These are phyloP conservation scores for Daldinia sp. DNA, from an alignment of 2,329 filamentous ascomycete species.

Conservation along the genomic window DNA sequence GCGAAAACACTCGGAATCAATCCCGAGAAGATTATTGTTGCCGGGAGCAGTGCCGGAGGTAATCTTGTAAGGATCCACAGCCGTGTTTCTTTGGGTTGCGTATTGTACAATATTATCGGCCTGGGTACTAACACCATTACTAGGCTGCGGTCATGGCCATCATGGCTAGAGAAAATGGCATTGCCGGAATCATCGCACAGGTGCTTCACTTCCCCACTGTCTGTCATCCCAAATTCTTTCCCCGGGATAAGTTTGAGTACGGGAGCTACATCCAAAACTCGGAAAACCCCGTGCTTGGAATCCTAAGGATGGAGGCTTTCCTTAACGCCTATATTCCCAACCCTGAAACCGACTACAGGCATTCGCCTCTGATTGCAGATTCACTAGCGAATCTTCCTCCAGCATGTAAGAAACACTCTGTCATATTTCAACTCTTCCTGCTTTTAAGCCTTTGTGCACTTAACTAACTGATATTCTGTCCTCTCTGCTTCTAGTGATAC, in stretches of 20 bases:
- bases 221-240: conserved; percentile 55
- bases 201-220: conserved; percentile 53
- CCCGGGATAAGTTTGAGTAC: conserved; percentile 49
- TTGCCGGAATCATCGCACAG: conserved; percentile 48
- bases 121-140: background rate
- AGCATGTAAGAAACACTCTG: background rate
- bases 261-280: conserved; percentile 53
- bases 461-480: background rate
- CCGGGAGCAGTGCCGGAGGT: conserved; percentile 63
- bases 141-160: background rate
- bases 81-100: background rate
- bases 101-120: background rate
- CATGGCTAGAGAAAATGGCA: conserved; percentile 2
- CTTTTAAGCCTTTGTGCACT: background rate
- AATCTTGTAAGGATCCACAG: conserved; percentile 57
- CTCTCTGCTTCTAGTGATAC: conserved; percentile 52
- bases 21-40: conserved; percentile 57
- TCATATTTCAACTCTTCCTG: no score
- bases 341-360: conserved; percentile 44
- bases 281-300: conserved; percentile 50
- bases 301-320: conserved; percentile 53
- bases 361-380: conserved; percentile 38
- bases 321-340: conserved; percentile 47
- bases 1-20: conserved; percentile 55
- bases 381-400: conserved; percentile 1